Evolutionary conservation across 768 basidiomycete species (phyloP), one percentile per base, ranked within the genome.

Genomic region (Russula vinacea): DNA sequence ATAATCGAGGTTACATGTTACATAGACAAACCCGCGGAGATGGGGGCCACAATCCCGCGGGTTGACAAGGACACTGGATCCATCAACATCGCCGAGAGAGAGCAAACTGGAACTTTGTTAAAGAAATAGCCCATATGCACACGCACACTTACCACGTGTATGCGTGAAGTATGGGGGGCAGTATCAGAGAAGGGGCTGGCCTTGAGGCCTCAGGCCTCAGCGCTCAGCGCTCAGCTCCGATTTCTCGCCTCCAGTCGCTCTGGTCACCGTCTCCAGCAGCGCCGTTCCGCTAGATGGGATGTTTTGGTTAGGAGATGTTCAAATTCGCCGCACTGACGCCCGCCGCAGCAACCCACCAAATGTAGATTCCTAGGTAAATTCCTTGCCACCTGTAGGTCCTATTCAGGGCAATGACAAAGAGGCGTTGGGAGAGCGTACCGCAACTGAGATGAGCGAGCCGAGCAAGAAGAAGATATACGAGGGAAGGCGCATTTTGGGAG

Each of bases 401-500:
- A 32, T 37, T 56, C 24, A 57, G 33, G 3, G 19, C 33, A 13
- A 35, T 32, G 17, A 11, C 17, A 45, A 5, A 22, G 2, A 1
- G 22, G n/a, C 44, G 9, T n/a, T 14, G 26, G 22, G 24, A 10
- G 2, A 42, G 14, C 58, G 40, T 33, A 65, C 64, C 7, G 40
- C 49, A 26, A 55, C 64, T 0, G 19, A 65, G 42, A 39, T 42
- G 42, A 65, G 44, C 7, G 19, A 1, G 17, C 40, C 13, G 40
- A 65, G 54, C 17, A 65, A 51, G 33, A 56, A 52, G 40, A 56
- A 24, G 7, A 42, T 45, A 33, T 65, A 57, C 2, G 55, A 37
- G 3, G 16, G 26, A 22, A 61, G 55, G 26, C 49, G 49, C 64
- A 65, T 65, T 32, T n/a, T 37, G 19, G 1, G 2, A n/a, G 16